Percentiles rank a stretch among this genome's conserved stretches.
Evolutionary conservation across 129 eudicot species (phyloP).

Genomic region (Artemisia annua): DNA sequence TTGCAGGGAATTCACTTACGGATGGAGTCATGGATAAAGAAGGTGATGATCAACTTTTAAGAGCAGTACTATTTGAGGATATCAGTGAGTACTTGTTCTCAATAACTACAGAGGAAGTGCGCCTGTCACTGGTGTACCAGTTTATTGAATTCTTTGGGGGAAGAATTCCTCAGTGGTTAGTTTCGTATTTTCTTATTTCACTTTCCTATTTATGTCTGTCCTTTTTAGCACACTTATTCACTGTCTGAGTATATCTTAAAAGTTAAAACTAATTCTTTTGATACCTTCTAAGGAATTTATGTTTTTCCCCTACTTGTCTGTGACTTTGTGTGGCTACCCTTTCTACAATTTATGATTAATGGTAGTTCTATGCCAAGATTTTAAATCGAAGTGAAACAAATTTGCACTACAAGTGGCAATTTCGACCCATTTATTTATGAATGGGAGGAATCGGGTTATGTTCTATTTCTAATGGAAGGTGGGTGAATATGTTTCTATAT

Average conservation of each 20-base stretch:
- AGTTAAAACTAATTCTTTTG: neutral
- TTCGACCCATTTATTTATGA: constrained; percentile 1
- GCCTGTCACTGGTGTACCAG: constrained; percentile 65
- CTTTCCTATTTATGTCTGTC: constrained; percentile 1
- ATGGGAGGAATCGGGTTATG: neutral
- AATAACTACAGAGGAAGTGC: constrained; percentile 68
- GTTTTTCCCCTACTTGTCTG: neutral
- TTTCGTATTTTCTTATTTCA: constrained; percentile 19
- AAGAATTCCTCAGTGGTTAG: constrained; percentile 77
- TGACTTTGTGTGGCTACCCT: neutral
- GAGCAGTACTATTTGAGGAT: constrained; percentile 83
- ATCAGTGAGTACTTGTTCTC: constrained; percentile 83
- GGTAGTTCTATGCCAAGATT: neutral
- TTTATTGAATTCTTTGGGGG: constrained; percentile 86
- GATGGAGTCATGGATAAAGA: constrained; percentile 52
- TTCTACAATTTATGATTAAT: neutral
- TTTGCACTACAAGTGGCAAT: constrained; percentile 5
- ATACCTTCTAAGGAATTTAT: constrained; percentile 1
- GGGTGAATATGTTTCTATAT: neutral
- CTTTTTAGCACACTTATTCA: constrained; percentile 13
- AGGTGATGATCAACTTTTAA: constrained; percentile 72
- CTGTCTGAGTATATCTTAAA: constrained; percentile 4
- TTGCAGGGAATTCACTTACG: constrained; percentile 40
- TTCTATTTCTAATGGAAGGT: neutral
- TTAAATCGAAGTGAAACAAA: neutral